Conservation (phyloP, 2,329 filamentous ascomycete genomes). For the Ustulina deusta region DNA sequence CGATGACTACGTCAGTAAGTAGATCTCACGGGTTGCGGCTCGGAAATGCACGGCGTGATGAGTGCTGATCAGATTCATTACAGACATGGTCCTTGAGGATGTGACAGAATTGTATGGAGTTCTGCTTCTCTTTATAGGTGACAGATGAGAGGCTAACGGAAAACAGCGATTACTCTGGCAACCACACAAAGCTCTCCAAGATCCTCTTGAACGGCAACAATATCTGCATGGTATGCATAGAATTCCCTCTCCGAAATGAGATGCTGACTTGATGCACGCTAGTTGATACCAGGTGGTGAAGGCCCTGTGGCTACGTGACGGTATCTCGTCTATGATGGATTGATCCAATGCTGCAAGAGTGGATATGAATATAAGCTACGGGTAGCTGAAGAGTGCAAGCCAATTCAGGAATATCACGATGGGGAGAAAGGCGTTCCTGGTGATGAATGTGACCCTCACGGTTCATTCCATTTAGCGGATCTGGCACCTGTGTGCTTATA, state of each 20-base stretch:
- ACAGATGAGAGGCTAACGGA: constrained; percentile 43
- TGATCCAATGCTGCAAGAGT: background rate
- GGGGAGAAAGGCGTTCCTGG: constrained; percentile 19
- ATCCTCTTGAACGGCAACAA: constrained; percentile 98
- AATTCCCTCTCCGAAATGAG: background rate
- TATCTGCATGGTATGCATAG: constrained; percentile 89
- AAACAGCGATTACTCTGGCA: constrained; percentile 86
- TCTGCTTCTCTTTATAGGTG: constrained; percentile 5
- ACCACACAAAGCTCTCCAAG: constrained; percentile 89
- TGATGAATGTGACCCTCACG: constrained; percentile 19
- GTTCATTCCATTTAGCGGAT: constrained; percentile 26
- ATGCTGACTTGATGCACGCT: constrained; percentile 31
- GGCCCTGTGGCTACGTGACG: constrained; percentile 64
- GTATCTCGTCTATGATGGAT: constrained; percentile 1
- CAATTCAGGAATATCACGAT: constrained; percentile 34
- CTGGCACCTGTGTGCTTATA: constrained; percentile 17
- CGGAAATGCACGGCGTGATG: background rate
- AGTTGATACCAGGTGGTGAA: constrained; percentile 84
- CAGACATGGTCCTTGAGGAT: constrained; percentile 98
- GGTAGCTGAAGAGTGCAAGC: background rate
- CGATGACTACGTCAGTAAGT: constrained; percentile 99
- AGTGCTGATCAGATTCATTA: constrained; percentile 22
- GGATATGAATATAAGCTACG: background rate
- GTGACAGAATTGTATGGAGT: constrained; percentile 87
- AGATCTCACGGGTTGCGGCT: constrained; percentile 18